These are phyloP conservation scores for Agrocybe praecox DNA, from an alignment of 768 basidiomycete species.

Conservation along the genomic window DNA sequence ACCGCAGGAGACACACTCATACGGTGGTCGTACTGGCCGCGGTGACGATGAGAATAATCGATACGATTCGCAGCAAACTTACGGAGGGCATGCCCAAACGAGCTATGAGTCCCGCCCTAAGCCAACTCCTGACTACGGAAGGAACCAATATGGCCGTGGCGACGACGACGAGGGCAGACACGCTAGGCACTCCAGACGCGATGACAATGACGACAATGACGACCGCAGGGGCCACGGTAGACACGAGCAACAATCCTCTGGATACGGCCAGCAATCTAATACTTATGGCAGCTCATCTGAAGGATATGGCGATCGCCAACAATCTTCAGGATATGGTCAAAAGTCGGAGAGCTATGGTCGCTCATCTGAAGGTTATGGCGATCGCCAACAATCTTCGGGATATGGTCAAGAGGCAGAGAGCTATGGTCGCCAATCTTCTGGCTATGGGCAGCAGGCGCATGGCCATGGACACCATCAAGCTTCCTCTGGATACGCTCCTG, in stretches of 20 bases:
- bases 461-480: conserved; percentile 1
- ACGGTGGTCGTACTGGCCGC: neutral
- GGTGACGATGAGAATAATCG: conserved; percentile 2
- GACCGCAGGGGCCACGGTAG: neutral
- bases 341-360: no score
- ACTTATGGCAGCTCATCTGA: neutral
- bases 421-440: neutral
- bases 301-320: conserved; percentile 5
- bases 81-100: no score
- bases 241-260: neutral
- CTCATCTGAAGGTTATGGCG: conserved; percentile 1
- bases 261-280: neutral
- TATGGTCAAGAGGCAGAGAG: neutral
- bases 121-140: no score
- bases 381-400: conserved; percentile 3
- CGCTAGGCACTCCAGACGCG: neutral
- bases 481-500: neutral
- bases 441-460: conserved; percentile 11
- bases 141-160: no score
- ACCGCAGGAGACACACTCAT: no score
- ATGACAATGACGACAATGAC: neutral
- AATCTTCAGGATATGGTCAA: neutral
- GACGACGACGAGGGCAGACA: conserved; percentile 4
- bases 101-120: no score
- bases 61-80: no score